Percentiles rank a stretch among this genome's conserved stretches.
Conservation (phyloP, 257 asterid species). For the Fraxinus excelsior region DNA sequence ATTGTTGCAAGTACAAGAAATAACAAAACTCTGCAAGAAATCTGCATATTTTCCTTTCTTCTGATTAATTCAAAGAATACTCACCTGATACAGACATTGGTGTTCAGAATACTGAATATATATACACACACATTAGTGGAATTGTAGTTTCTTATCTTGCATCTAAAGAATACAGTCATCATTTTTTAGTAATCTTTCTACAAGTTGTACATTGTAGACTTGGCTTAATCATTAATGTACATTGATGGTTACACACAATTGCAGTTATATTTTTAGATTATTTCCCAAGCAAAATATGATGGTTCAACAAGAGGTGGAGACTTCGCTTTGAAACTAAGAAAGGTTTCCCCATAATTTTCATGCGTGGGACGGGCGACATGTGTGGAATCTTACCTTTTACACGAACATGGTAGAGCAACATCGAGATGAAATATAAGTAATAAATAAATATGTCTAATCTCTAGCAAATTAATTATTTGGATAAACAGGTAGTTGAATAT, state of each 20-base stretch:
- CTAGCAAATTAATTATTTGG: too few relatives aligned
- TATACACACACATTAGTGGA: background rate
- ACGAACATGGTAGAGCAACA: background rate
- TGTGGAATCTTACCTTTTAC: background rate
- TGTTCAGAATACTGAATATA: background rate
- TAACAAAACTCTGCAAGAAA: slow-evolving; percentile 24
- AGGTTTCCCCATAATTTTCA: background rate
- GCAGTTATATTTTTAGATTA: slow-evolving; percentile 20
- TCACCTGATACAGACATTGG: background rate
- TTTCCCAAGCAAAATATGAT: slow-evolving; percentile 38
- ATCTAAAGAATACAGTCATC: slow-evolving; percentile 22
- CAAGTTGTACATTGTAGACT: background rate
- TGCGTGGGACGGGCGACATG: too few relatives aligned
- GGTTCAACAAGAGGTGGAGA: slow-evolving; percentile 6
- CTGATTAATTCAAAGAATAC: slow-evolving; percentile 4
- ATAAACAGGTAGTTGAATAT: background rate
- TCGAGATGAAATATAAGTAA: background rate
- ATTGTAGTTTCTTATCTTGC: slow-evolving; percentile 21
- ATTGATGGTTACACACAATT: background rate
- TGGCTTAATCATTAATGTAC: background rate
- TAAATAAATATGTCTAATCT: too few relatives aligned
- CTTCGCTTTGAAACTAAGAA: slow-evolving; percentile 55
- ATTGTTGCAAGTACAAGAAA: slow-evolving; percentile 17
- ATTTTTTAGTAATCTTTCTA: background rate
- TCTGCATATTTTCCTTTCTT: slow-evolving; percentile 24